phyloP scores from a whole-genome alignment of 345 rosid genomes.

The Ceriops tagal region DNA sequence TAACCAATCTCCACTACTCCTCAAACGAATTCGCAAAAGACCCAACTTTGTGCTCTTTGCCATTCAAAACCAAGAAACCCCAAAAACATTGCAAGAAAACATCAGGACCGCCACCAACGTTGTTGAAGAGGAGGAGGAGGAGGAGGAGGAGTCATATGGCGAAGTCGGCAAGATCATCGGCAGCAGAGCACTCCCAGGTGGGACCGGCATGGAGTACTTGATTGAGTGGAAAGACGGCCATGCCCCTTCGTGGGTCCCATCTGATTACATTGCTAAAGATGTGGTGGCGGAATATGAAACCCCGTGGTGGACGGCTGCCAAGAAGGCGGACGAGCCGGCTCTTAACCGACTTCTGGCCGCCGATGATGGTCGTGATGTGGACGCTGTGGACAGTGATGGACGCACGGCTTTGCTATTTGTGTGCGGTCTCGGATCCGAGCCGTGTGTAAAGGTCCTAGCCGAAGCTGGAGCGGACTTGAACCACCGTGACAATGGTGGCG shows the following conservation, averaged over 20 bases:
- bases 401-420: slow-evolving; percentile 82
- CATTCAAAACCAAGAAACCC: slow-evolving; percentile 52
- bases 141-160: slow-evolving; percentile 49
- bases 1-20: slow-evolving; percentile 11
- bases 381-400: slow-evolving; percentile 75
- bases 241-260: slow-evolving; percentile 75
- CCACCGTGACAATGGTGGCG: slow-evolving; percentile 62
- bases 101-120: neutral
- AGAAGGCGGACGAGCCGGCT: slow-evolving; percentile 71
- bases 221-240: slow-evolving; percentile 94
- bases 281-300: slow-evolving; percentile 85
- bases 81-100: slow-evolving; percentile 15
- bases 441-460: slow-evolving; percentile 57
- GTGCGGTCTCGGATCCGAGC: slow-evolving; percentile 77
- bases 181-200: slow-evolving; percentile 48
- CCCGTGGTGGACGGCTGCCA: slow-evolving; percentile 95
- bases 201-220: slow-evolving; percentile 68
- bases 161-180: slow-evolving; percentile 79
- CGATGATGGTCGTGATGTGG: slow-evolving; percentile 58
- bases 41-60: slow-evolving; percentile 28
- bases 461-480: slow-evolving; percentile 72
- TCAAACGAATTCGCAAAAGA: slow-evolving; percentile 6
- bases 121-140: neutral
- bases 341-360: slow-evolving; percentile 40
- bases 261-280: slow-evolving; percentile 68